phyloP scores from a whole-genome alignment of 495 filamentous ascomycete genomes.

The Penicillium atrosanguineum region DNA sequence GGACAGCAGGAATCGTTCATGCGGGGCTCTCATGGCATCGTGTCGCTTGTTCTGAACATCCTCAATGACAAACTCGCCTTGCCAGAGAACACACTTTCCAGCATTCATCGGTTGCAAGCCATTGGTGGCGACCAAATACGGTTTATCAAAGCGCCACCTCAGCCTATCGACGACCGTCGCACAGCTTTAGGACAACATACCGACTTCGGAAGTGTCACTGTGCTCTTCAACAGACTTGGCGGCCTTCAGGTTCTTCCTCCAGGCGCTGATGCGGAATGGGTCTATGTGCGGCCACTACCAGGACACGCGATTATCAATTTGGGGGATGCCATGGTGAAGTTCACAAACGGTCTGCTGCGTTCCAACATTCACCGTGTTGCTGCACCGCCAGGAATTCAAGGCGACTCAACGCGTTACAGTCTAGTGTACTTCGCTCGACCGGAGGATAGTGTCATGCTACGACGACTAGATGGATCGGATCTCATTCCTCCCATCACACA shows the following conservation, averaged over 20 bases:
- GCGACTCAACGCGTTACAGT: conserved; percentile 50
- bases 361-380: conserved; percentile 64
- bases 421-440: conserved; percentile 63
- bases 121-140: conserved; percentile 59
- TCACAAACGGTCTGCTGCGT: conserved; percentile 58
- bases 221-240: conserved; percentile 60
- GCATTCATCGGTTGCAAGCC: conserved; percentile 48
- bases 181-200: conserved; percentile 51
- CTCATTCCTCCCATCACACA: conserved; percentile 31
- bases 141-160: conserved; percentile 49
- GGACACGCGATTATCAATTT: conserved; percentile 63
- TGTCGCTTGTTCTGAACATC: conserved; percentile 45
- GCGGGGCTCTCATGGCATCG: conserved; percentile 45
- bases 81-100: conserved; percentile 42
- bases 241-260: conserved; percentile 57
- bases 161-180: conserved; percentile 37
- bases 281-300: conserved; percentile 56
- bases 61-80: conserved; percentile 52
- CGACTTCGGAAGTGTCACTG: conserved; percentile 53
- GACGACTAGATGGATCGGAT: conserved; percentile 37
- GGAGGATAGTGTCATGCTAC: conserved; percentile 54
- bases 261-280: conserved; percentile 49
- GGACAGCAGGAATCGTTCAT: conserved; percentile 47
- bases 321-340: conserved; percentile 63
- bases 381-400: conserved; percentile 54